Percentiles rank a stretch among this genome's conserved stretches.
Evolutionary conservation across 2,329 filamentous ascomycete species (phyloP).

Genomic region (Metarhizium robertsii): DNA sequence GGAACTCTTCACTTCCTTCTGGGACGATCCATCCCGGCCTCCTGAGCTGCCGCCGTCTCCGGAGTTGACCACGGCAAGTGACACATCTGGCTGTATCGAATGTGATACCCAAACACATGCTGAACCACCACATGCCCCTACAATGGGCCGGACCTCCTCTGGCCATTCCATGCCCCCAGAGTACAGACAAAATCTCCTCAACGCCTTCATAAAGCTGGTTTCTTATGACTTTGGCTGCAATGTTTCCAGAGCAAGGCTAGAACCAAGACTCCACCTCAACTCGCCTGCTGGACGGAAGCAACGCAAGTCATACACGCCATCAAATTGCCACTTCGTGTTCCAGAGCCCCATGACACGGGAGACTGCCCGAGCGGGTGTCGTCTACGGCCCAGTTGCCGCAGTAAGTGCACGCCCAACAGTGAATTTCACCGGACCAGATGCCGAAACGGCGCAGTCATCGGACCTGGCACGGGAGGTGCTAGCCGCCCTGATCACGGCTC

Average conservation of each 20-base stretch:
- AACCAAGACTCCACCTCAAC: slow-evolving; percentile 49
- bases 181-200: slow-evolving; percentile 45
- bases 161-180: slow-evolving; percentile 51
- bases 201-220: slow-evolving; percentile 53
- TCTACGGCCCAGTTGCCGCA: slow-evolving; percentile 53
- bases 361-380: slow-evolving; percentile 46
- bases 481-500: slow-evolving; percentile 51
- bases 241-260: slow-evolving; percentile 43
- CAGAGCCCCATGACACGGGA: slow-evolving; percentile 51
- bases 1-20: slow-evolving; percentile 48
- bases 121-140: slow-evolving; percentile 7
- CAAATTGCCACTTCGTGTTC: slow-evolving; percentile 50
- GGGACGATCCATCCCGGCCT: slow-evolving; percentile 48
- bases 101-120: slow-evolving; percentile 2
- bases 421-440: slow-evolving; percentile 34
- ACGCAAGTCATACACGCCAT: slow-evolving; percentile 47
- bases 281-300: slow-evolving; percentile 21
- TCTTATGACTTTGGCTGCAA: slow-evolving; percentile 59
- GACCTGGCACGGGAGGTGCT: slow-evolving; percentile 54
- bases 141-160: slow-evolving; percentile 31
- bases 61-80: slow-evolving; percentile 17
- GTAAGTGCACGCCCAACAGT: slow-evolving; percentile 49
- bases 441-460: slow-evolving; percentile 46
- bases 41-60: slow-evolving; percentile 22
- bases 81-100: slow-evolving; percentile 5